Conservation (phyloP, 345 rosid species). For the Isatis tinctoria region DNA sequence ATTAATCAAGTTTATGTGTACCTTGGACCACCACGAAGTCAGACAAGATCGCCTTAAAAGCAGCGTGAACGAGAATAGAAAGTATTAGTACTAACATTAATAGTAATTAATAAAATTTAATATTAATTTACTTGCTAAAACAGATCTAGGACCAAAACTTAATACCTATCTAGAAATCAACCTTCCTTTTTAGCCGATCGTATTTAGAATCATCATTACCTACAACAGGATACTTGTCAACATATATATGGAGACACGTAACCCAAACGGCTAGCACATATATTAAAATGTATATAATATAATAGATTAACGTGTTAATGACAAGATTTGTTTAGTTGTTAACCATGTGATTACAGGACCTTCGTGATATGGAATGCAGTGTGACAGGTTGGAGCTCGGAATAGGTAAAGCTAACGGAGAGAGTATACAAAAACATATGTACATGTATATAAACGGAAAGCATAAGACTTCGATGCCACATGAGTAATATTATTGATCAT, state of each 20-base stretch:
- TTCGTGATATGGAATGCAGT: constrained; percentile 7
- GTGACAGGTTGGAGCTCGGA: constrained; percentile 28
- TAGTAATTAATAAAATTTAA: background rate
- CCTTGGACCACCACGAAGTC: constrained; percentile 23
- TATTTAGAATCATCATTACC: background rate
- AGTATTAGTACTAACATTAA: background rate
- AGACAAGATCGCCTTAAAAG: constrained; percentile 22
- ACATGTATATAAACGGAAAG: constrained; percentile 21
- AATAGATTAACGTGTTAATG: constrained; percentile 15
- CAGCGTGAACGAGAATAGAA: constrained; percentile 18
- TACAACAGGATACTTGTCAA: background rate
- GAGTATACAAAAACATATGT: background rate
- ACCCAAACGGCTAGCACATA: background rate
- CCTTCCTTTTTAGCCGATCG: constrained; percentile 12
- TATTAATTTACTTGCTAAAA: constrained; percentile 2
- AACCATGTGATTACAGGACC: constrained; percentile 25
- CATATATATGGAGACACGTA: constrained; percentile 8
- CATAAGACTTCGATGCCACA: constrained; percentile 11
- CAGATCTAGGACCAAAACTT: constrained; percentile 18
- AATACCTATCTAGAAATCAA: constrained; percentile 23
- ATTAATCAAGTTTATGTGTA: constrained; percentile 10
- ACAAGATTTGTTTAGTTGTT: constrained; percentile 22
- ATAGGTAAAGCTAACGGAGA: constrained; percentile 17
- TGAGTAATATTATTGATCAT: background rate
- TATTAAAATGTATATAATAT: background rate